Evolutionary conservation across 768 basidiomycete genomes (phyloP).

Genomic region (Leccinum uliginosum): DNA sequence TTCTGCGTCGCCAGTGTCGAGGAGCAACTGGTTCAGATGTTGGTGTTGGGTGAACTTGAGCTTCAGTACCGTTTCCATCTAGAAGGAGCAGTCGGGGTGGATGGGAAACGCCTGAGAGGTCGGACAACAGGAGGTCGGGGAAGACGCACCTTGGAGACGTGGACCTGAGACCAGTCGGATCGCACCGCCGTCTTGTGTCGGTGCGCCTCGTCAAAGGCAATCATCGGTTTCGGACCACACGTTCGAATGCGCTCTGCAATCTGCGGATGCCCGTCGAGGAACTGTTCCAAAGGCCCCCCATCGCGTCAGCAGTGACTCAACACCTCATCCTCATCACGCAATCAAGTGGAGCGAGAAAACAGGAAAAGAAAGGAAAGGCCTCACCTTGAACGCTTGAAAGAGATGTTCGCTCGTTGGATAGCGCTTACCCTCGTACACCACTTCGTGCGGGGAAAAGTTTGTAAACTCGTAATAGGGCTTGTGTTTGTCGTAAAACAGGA

Average conservation of each 20-base stretch:
- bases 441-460: constrained; percentile 68
- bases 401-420: constrained; percentile 78
- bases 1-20: constrained; percentile 61
- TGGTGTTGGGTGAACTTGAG: constrained; percentile 70
- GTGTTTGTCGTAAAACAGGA: constrained; percentile 62
- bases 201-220: constrained; percentile 64
- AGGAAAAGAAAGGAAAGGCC: neutral
- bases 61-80: constrained; percentile 64
- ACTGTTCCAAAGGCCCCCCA: constrained; percentile 34
- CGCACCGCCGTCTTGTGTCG: constrained; percentile 61
- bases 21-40: constrained; percentile 53
- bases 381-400: constrained; percentile 73
- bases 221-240: constrained; percentile 54
- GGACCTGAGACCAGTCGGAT: constrained; percentile 64
- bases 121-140: neutral
- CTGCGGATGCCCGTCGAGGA: constrained; percentile 53
- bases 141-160: constrained; percentile 49
- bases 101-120: neutral
- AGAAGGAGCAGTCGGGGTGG: neutral
- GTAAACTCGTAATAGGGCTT: constrained; percentile 69
- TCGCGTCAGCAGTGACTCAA: constrained; percentile 1
- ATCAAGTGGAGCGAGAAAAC: neutral
- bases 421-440: constrained; percentile 55
- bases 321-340: neutral
- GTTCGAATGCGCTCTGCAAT: constrained; percentile 69